Evolutionary conservation across 768 basidiomycete genomes (phyloP).

Genomic region (Lactarius psammicola): DNA sequence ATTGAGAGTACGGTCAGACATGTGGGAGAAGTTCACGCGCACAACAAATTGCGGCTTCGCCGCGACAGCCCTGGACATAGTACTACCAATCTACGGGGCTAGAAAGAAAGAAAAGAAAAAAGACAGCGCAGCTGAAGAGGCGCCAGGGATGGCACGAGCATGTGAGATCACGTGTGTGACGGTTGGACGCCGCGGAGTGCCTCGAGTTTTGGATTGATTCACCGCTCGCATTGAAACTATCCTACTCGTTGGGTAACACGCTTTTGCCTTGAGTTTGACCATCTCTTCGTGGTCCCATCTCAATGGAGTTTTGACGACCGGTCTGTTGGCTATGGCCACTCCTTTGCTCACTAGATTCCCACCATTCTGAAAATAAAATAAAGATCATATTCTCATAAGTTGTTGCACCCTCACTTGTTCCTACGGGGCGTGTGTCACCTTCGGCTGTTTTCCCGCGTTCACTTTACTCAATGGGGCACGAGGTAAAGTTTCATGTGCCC

Average conservation of each 20-base stretch:
- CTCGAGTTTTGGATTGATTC: conserved; percentile 13
- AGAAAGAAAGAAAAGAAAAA: no score
- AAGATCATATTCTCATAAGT: not conserved
- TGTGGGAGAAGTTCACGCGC: conserved; percentile 35
- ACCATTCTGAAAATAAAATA: not conserved
- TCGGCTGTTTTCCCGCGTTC: conserved; percentile 23
- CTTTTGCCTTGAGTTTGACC: conserved; percentile 22
- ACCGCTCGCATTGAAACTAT: conserved; percentile 23
- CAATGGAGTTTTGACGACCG: conserved; percentile 10
- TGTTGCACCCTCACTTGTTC: not conserved
- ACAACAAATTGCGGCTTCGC: conserved; percentile 77
- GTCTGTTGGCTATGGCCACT: conserved; percentile 9
- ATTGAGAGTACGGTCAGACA: conserved; percentile 3
- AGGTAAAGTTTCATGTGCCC: conserved; percentile 23
- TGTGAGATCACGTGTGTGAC: not conserved
- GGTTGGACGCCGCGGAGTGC: conserved; percentile 24
- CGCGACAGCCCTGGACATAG: conserved; percentile 68
- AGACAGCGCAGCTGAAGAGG: not conserved
- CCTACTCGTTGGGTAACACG: conserved; percentile 23
- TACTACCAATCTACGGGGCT: conserved; percentile 10
- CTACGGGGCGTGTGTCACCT: conserved; percentile 11
- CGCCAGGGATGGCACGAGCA: not conserved
- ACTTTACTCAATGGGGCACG: conserved; percentile 24
- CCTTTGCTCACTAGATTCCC: not conserved
- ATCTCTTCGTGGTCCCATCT: conserved; percentile 1